Conservation (phyloP, 306 rosid genomes). For the Dicorynia guianensis region DNA sequence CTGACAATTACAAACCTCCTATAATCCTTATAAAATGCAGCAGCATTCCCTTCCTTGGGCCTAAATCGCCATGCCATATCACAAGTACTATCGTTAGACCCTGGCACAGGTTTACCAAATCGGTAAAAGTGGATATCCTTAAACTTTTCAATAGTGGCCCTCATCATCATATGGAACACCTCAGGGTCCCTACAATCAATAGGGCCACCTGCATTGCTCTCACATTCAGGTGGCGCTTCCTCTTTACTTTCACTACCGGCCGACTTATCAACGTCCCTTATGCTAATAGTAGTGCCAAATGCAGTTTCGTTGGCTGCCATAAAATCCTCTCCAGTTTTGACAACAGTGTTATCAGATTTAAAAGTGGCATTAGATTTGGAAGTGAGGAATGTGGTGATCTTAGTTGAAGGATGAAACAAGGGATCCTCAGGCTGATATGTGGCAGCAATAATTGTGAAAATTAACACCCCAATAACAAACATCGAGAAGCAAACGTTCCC, state of each 20-base stretch:
- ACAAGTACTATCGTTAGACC: slow-evolving; percentile 70
- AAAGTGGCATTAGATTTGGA: slow-evolving; percentile 97
- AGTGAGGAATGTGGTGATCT: slow-evolving; percentile 84
- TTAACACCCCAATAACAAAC: slow-evolving; percentile 84
- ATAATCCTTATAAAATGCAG: slow-evolving; percentile 90
- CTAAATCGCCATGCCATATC: slow-evolving; percentile 99
- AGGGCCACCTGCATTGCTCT: slow-evolving; percentile 58
- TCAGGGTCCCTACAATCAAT: slow-evolving; percentile 89
- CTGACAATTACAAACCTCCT: slow-evolving; percentile 83
- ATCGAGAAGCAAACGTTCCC: slow-evolving; percentile 89
- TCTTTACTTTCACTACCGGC: slow-evolving; percentile 33
- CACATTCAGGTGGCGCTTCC: slow-evolving; percentile 47
- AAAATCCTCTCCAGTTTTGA: slow-evolving; percentile 94
- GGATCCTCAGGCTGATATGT: slow-evolving; percentile 99
- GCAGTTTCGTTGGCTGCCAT: slow-evolving; percentile 85
- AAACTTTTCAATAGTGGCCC: slow-evolving; percentile 80
- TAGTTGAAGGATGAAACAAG: slow-evolving; percentile 90
- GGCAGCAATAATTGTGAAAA: slow-evolving; percentile 93
- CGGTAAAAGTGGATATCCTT: slow-evolving; percentile 92
- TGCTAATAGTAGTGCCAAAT: slow-evolving; percentile 64
- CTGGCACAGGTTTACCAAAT: slow-evolving; percentile 80
- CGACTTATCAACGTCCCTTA: slow-evolving; percentile 66
- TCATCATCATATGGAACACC: slow-evolving; percentile 95
- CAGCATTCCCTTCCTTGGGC: slow-evolving; percentile 97
- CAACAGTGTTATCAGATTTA: slow-evolving; percentile 79